Evolutionary conservation across 768 basidiomycete genomes (phyloP).

Genomic region (Terana coerulea): DNA sequence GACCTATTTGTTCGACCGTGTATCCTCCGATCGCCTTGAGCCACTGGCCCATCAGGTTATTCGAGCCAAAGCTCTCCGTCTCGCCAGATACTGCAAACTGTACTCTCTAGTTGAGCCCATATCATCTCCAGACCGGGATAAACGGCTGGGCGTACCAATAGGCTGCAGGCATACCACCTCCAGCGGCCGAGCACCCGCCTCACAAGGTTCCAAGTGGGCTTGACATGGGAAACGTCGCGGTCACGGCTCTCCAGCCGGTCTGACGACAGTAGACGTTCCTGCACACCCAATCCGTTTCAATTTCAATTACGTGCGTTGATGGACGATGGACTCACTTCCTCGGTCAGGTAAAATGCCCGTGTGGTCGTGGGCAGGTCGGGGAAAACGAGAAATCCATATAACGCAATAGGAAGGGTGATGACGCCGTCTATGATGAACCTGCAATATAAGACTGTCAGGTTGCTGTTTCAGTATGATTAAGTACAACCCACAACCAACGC

Average conservation of each 20-base stretch:
- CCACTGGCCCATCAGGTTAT: constrained; percentile 74
- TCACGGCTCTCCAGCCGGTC: constrained; percentile 39
- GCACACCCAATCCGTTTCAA: neutral
- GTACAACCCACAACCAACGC: constrained; percentile 55
- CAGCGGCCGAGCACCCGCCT: constrained; percentile 52
- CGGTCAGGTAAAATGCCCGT: constrained; percentile 57
- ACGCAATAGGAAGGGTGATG: constrained; percentile 68
- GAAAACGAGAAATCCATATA: constrained; percentile 70
- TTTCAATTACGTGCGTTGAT: neutral
- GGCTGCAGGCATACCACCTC: constrained; percentile 67
- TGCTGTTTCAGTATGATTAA: neutral
- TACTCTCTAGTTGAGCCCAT: too few species aligned
- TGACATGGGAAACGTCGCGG: constrained; percentile 37
- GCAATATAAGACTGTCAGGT: constrained; percentile 5
- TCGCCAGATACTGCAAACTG: constrained; percentile 67
- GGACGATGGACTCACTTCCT: constrained; percentile 39
- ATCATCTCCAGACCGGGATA: too few species aligned
- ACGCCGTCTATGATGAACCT: constrained; percentile 68
- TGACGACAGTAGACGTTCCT: constrained; percentile 55
- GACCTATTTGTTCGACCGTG: constrained; percentile 59
- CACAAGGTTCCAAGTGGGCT: constrained; percentile 44
- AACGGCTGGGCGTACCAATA: constrained; percentile 48
- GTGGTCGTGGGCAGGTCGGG: constrained; percentile 68
- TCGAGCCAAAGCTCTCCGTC: constrained; percentile 64
- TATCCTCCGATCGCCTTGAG: constrained; percentile 58